Conservation (phyloP, 495 filamentous ascomycete species). For the Bathelium albidoporum region DNA sequence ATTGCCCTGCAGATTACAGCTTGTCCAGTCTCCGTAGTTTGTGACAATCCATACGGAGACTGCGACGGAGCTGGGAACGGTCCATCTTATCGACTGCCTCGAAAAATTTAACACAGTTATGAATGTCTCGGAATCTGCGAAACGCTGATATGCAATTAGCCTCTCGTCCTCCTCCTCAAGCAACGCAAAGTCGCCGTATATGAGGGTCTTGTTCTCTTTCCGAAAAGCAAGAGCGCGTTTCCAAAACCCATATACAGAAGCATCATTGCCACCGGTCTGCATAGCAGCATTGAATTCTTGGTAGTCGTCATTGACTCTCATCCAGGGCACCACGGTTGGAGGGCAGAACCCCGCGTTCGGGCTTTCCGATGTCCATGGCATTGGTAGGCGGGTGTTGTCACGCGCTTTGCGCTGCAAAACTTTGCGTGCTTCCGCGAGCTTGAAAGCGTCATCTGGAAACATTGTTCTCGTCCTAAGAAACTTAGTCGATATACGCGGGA, state of each 20-base stretch:
- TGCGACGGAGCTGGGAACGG: neutral
- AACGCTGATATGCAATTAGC: constrained; percentile 40
- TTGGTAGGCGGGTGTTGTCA: constrained; percentile 52
- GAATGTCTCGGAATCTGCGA: constrained; percentile 34
- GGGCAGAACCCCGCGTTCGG: constrained; percentile 45
- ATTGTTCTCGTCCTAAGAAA: neutral
- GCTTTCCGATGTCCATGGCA: constrained; percentile 46
- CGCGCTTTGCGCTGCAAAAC: constrained; percentile 46
- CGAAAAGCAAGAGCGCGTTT: constrained; percentile 41
- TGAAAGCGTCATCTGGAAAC: constrained; percentile 23
- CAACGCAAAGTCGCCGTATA: constrained; percentile 50
- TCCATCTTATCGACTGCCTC: neutral
- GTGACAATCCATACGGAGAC: neutral
- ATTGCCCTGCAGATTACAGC: neutral
- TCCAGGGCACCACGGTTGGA: constrained; percentile 46
- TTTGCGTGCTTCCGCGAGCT: constrained; percentile 49
- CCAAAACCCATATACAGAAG: constrained; percentile 43
- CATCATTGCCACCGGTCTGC: constrained; percentile 37
- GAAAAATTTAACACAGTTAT: constrained; percentile 45
- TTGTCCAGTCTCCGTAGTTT: neutral
- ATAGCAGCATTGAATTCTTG: constrained; percentile 40
- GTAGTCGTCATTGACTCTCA: constrained; percentile 49
- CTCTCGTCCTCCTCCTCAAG: constrained; percentile 37
- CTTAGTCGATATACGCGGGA: constrained; percentile 3
- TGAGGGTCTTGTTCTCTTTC: constrained; percentile 44